Conservation (phyloP, 2,329 filamentous ascomycete genomes). For the Thelonectria olida region DNA sequence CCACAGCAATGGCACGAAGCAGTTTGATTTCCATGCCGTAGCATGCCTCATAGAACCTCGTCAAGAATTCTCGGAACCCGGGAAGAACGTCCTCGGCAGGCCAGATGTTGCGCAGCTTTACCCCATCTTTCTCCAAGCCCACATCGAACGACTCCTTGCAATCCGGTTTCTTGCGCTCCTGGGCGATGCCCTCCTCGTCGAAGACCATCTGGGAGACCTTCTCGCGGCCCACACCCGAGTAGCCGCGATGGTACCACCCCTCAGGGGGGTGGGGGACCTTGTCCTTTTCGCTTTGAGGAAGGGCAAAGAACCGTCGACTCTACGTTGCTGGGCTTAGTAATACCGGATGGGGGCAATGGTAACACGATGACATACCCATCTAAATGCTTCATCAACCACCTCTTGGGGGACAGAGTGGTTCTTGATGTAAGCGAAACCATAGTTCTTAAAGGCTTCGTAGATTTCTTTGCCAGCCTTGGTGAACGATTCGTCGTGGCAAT, state of each 20-base stretch:
- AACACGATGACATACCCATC: conserved; percentile 37
- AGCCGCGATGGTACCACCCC: conserved; percentile 46
- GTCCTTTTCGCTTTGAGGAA: conserved; percentile 42
- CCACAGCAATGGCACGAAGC: conserved; percentile 80
- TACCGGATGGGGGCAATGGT: background rate
- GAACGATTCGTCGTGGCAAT: conserved; percentile 9
- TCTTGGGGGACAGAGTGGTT: conserved; percentile 47
- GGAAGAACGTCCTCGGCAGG: conserved; percentile 30
- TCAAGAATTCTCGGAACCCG: conserved; percentile 32
- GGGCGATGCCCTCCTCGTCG: conserved; percentile 33
- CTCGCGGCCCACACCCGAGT: conserved; percentile 44
- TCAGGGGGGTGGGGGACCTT: conserved; percentile 41
- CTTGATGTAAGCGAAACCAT: conserved; percentile 47
- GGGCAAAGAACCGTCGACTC: conserved; percentile 41
- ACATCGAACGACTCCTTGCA: conserved; percentile 52
- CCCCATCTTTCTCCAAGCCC: conserved; percentile 43
- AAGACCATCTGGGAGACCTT: conserved; percentile 46
- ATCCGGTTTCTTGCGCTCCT: conserved; percentile 44
- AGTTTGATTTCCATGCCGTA: conserved; percentile 76
- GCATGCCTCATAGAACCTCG: conserved; percentile 74
- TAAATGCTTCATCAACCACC: conserved; percentile 49
- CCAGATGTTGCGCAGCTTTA: conserved; percentile 36
- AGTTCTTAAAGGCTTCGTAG: conserved; percentile 42
- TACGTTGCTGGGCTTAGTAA: conserved; percentile 23
- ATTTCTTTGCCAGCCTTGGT: conserved; percentile 27